Base-by-base conservation (phyloP, 495 filamentous ascomycete species). In the Aspergillus egyptiacus region DNA sequence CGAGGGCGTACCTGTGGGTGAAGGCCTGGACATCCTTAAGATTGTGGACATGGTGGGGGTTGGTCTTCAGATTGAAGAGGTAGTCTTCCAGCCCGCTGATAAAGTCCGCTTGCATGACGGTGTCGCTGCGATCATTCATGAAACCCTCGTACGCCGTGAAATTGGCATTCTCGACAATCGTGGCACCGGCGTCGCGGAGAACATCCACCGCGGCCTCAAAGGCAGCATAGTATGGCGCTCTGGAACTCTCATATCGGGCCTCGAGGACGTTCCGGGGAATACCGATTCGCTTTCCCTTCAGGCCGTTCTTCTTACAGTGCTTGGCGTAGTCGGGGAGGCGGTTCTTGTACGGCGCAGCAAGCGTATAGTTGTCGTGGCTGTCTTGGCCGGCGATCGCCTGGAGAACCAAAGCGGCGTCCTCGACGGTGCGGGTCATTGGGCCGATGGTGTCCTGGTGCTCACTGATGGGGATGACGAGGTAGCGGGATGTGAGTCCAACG, bases 371-470 rank as follows among this genome's bases (percentile, higher is more conserved):
- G 23, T 41, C 38, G 22, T 41, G 10, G 13, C n/a, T n/a, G 15
- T 41, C 38, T 13, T 8, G 10, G n/a, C 38, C 38, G 3, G 38
- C 38, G n/a, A 41, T 41, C 6, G 23, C 38, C 3, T n/a, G n/a
- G 10, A 41, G 38, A 11, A 27, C 23, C 1, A 24, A 19, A 6
- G 38, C 38, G 38, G 20, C 19, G n/a, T 41, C 38, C 10, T 24
- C 9, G 22, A 41, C 38, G 4, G 38, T 41, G 2, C 23, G 38
- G 3, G 20, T 22, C n/a, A 25, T 24, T 1, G 23, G 20, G 7
- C 38, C 38, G 23, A 41, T 22, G 4, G 38, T 25, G 14, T 41
- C 38, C 38, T 41, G 38, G n/a, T 41, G 38, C 23, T 24, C 19
- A 1, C 19, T 24, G 38, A 41, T 27, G 20, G 38, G 19, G 10